Percentiles rank a stretch among this genome's conserved stretches.
Conservation (phyloP, 441 rosid genomes). For the Croton setiger region DNA sequence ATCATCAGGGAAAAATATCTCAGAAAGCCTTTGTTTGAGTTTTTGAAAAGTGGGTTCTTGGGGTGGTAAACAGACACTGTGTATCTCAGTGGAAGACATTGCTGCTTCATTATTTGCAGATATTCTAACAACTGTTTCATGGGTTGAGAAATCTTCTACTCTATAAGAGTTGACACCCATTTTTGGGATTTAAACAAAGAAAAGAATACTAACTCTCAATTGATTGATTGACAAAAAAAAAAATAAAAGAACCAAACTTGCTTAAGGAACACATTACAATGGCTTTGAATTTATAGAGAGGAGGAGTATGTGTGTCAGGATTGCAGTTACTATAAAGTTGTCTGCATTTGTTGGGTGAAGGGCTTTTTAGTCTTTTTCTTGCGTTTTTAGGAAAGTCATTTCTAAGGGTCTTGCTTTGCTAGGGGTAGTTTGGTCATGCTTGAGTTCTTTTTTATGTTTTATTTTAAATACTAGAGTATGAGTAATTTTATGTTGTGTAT, state of each 20-base stretch:
- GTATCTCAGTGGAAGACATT: constrained; percentile 46
- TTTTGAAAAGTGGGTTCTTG: constrained; percentile 56
- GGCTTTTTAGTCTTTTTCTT: constrained; percentile 4
- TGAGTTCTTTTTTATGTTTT: background rate
- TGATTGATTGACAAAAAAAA: background rate
- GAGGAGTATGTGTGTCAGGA: constrained; percentile 4
- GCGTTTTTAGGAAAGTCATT: background rate
- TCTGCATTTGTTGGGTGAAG: background rate
- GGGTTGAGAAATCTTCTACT: constrained; percentile 43
- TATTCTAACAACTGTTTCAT: constrained; percentile 25
- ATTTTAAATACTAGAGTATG: too few relatives aligned
- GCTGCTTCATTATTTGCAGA: constrained; percentile 18
- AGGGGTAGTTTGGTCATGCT: constrained; percentile 11
- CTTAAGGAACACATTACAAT: constrained; percentile 13
- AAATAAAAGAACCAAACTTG: background rate
- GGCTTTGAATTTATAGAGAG: constrained; percentile 36
- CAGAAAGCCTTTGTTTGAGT: constrained; percentile 53
- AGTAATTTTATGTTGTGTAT: too few relatives aligned
- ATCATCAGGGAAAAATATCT: constrained; percentile 94
- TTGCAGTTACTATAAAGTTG: constrained; percentile 23
- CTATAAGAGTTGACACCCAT: constrained; percentile 55
- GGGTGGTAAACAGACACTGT: constrained; percentile 72
- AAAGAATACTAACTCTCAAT: too few relatives aligned
- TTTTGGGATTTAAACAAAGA: background rate
- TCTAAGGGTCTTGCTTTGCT: background rate